These are phyloP conservation scores for Powellomyces hirtus DNA, from an alignment of 192 early-diverging fungal genomes.

Conservation along the genomic window DNA sequence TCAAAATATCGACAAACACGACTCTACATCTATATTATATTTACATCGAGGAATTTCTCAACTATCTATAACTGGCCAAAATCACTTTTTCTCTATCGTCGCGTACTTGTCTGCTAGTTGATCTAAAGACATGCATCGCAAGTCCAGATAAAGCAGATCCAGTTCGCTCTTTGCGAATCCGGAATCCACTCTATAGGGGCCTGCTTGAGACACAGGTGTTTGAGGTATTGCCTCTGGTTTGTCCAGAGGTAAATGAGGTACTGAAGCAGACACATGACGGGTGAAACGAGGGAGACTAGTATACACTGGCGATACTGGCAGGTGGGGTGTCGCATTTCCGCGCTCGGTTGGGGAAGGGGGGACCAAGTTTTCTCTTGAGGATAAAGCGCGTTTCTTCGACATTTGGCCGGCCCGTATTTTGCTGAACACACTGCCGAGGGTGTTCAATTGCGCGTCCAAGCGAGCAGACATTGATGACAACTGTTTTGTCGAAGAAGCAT, in stretches of 20 bases:
- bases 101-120: background rate
- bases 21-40: too few relatives aligned
- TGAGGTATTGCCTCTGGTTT: background rate
- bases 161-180: background rate
- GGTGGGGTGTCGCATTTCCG: background rate
- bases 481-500: background rate
- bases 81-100: too few relatives aligned
- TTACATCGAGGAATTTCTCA: too few relatives aligned
- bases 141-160: background rate
- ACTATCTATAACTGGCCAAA: too few relatives aligned
- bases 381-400: background rate
- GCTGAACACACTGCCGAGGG: background rate
- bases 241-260: background rate
- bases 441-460: background rate
- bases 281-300: too few relatives aligned
- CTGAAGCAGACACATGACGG: too few relatives aligned
- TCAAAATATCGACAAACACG: too few relatives aligned
- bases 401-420: background rate
- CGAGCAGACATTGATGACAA: background rate
- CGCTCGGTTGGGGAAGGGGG: background rate
- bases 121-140: background rate
- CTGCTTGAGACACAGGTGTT: background rate
- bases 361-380: background rate
- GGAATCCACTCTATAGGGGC: background rate
- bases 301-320: too few relatives aligned